phyloP scores from a whole-genome alignment of 768 basidiomycete genomes.

The Hypsizygus marmoreus region DNA sequence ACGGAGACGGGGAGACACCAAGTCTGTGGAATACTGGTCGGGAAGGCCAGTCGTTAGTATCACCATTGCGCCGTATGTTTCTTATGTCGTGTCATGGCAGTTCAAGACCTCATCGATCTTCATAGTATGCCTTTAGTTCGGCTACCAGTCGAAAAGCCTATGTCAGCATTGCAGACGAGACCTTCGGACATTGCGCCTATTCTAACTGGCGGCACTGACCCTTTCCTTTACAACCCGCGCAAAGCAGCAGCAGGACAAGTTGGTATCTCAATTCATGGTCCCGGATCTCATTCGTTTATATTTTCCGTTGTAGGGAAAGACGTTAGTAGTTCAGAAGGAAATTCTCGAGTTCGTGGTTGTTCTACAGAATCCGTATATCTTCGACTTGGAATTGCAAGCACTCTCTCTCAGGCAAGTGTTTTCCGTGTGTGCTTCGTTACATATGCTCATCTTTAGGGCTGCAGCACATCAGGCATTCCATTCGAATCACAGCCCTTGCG shows the following conservation, averaged over 20 bases:
- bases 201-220: constrained; percentile 63
- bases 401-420: constrained; percentile 71
- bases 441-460: constrained; percentile 9
- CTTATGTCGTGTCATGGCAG: constrained; percentile 4
- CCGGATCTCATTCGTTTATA: constrained; percentile 1
- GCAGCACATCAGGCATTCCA: constrained; percentile 78
- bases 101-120: constrained; percentile 6
- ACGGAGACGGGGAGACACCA: constrained; percentile 73
- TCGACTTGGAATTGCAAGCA: constrained; percentile 86
- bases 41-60: constrained; percentile 78
- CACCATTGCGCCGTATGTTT: constrained; percentile 70
- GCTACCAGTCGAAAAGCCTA: constrained; percentile 71
- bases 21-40: constrained; percentile 84
- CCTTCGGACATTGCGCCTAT: constrained; percentile 45
- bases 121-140: constrained; percentile 70
- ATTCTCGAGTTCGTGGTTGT: constrained; percentile 78
- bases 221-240: constrained; percentile 93
- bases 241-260: constrained; percentile 62
- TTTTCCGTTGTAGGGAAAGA: constrained; percentile 44
- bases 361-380: constrained; percentile 89
- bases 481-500: constrained; percentile 69
- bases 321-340: constrained; percentile 81
- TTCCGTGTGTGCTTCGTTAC: background rate
- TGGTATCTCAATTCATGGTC: constrained; percentile 15
- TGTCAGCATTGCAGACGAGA: constrained; percentile 50